A percentile compares a stretch with the other conserved stretches of the same genome.
phyloP scores from a whole-genome alignment of 2,329 filamentous ascomycete species.

The Sclerotiophoma versabilis region DNA sequence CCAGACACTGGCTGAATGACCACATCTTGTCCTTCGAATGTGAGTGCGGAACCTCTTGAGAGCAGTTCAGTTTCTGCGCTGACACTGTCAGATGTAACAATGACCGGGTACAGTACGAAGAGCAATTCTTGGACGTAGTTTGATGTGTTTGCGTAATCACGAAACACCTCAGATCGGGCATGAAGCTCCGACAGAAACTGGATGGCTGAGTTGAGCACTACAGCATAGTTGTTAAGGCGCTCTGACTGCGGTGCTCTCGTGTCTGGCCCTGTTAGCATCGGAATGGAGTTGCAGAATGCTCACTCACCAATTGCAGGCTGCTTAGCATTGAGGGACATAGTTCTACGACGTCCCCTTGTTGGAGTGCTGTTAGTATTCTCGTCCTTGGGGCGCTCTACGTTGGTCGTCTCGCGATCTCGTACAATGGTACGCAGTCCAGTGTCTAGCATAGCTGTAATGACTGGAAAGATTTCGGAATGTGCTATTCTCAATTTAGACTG shows the following conservation, averaged over 20 bases:
- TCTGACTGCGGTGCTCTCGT: conserved; percentile 43
- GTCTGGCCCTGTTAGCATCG: conserved; percentile 35
- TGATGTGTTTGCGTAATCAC: conserved; percentile 80
- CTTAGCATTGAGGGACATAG: conserved; percentile 71
- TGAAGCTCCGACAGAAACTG: conserved; percentile 83
- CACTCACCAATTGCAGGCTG: conserved; percentile 50
- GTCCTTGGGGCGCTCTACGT: conserved; percentile 20
- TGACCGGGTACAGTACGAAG: conserved; percentile 81
- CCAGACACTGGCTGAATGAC: conserved; percentile 78
- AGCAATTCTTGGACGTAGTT: conserved; percentile 83
- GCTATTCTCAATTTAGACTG: conserved; percentile 66
- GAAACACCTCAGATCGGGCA: conserved; percentile 75
- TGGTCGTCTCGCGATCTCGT: conserved; percentile 40
- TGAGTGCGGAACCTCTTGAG: conserved; percentile 79
- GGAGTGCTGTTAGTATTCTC: conserved; percentile 27
- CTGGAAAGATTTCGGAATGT: conserved; percentile 78
- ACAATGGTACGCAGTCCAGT: conserved; percentile 71
- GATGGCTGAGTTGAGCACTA: conserved; percentile 76
- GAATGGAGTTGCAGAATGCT: accelerated
- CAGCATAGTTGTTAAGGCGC: conserved; percentile 63
- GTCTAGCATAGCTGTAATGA: conserved; percentile 87
- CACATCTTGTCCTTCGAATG: conserved; percentile 85
- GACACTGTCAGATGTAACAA: conserved; percentile 85
- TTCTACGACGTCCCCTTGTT: conserved; percentile 61
- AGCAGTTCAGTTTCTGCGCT: conserved; percentile 86